Evolutionary conservation across 1,284 basidiomycete species (phyloP).

Genomic region (Irpex sp.): DNA sequence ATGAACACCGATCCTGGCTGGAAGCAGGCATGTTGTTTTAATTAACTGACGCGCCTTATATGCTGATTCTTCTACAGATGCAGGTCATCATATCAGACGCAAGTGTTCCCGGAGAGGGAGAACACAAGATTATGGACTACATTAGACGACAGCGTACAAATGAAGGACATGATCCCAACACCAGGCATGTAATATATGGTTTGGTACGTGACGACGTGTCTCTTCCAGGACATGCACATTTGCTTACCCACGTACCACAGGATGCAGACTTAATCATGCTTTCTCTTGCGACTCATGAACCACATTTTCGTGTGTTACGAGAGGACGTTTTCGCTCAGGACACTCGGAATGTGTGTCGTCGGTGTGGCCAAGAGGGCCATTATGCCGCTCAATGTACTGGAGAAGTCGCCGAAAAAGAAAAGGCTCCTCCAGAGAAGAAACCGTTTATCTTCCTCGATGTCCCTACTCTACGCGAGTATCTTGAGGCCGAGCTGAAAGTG

Average conservation of each 20-base stretch:
- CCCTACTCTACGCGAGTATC: conserved; percentile 92
- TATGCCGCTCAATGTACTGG: conserved; percentile 91
- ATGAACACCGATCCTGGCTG: conserved; percentile 95
- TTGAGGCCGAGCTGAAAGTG: conserved; percentile 92
- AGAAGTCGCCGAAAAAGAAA: conserved; percentile 43
- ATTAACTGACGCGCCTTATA: not conserved
- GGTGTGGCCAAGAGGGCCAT: conserved; percentile 93
- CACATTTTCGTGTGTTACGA: conserved; percentile 94
- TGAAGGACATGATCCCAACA: conserved; percentile 91
- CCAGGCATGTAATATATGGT: conserved; percentile 96
- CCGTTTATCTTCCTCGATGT: conserved; percentile 99
- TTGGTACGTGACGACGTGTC: conserved; percentile 51
- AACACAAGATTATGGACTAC: conserved; percentile 99
- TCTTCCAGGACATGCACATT: not conserved
- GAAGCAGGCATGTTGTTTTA: conserved; percentile 65
- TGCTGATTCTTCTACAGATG: conserved; percentile 45
- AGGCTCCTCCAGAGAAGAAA: conserved; percentile 79
- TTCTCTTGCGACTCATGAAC: conserved; percentile 96
- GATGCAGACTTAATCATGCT: conserved; percentile 99
- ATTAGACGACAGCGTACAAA: conserved; percentile 90
- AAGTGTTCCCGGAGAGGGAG: conserved; percentile 96
- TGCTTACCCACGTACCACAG: conserved; percentile 34
- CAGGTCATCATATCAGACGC: conserved; percentile 98
- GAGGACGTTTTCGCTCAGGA: conserved; percentile 96
- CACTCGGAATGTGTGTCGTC: conserved; percentile 77